Conservation (phyloP, 2,329 filamentous ascomycete species). For the Sclerotinia minor region DNA sequence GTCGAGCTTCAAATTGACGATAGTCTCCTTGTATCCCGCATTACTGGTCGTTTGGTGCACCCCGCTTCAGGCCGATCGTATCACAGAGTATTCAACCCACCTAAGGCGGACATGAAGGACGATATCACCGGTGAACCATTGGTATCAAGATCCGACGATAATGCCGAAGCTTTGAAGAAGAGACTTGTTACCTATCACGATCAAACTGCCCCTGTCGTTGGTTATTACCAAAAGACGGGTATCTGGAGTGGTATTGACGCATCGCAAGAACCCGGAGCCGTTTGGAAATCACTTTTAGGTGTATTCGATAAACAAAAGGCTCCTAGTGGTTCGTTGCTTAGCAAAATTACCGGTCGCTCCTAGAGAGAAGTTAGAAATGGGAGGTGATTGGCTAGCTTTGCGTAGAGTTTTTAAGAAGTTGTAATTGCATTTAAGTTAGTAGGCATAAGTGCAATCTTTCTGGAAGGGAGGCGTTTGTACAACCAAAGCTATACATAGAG, state of each 20-base stretch:
- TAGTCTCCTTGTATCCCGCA: constrained; percentile 86
- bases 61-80: constrained; percentile 95
- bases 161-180: constrained; percentile 94
- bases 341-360: constrained; percentile 42
- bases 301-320: constrained; percentile 68
- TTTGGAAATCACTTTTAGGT: constrained; percentile 89
- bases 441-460: constrained; percentile 32
- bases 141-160: constrained; percentile 95
- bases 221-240: constrained; percentile 95
- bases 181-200: constrained; percentile 88
- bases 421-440: constrained; percentile 31
- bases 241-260: constrained; percentile 97
- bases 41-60: constrained; percentile 94
- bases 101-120: constrained; percentile 91
- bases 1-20: constrained; percentile 98
- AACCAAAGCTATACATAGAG: constrained; percentile 35
- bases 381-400: constrained; percentile 32
- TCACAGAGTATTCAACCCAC: constrained; percentile 98
- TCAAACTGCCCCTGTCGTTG: constrained; percentile 89
- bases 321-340: constrained; percentile 38
- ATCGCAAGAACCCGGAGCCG: constrained; percentile 90
- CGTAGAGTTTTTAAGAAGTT: constrained; percentile 39
- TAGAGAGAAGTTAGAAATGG: background rate
- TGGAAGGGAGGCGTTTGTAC: constrained; percentile 36
- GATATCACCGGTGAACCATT: constrained; percentile 95